Evolutionary conservation across 225 moss, liverwort and hornwort genomes (phyloP).

Genomic region (Lunularia cruciata): DNA sequence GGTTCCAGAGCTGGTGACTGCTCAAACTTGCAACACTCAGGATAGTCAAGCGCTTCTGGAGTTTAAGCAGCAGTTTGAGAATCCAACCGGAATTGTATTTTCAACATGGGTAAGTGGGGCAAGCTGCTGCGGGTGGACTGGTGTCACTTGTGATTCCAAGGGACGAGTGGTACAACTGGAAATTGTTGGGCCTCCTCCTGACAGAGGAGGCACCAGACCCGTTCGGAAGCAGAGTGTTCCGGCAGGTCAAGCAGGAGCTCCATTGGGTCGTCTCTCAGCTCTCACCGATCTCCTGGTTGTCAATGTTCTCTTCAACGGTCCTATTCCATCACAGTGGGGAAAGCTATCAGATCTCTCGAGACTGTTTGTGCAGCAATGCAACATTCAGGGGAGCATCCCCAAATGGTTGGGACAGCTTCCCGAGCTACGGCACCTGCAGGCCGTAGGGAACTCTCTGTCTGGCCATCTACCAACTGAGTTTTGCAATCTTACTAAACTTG

Average conservation of each 20-base stretch:
- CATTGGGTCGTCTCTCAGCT: constrained; percentile 18
- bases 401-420: constrained; percentile 23
- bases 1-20: neutral
- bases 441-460: constrained; percentile 28
- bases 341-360: constrained; percentile 23
- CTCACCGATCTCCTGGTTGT: constrained; percentile 13
- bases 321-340: constrained; percentile 25
- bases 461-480: constrained; percentile 21
- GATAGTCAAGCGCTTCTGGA: neutral
- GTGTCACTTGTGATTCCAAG: neutral
- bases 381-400: constrained; percentile 29
- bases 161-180: neutral
- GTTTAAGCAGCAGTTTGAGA: neutral
- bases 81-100: constrained; percentile 1
- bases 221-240: neutral
- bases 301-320: constrained; percentile 30
- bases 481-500: constrained; percentile 32
- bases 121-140: neutral
- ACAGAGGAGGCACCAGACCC: neutral
- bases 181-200: neutral
- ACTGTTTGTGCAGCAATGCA: neutral
- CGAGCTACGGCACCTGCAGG: constrained; percentile 17
- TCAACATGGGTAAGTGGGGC: neutral
- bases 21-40: neutral
- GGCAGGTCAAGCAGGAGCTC: constrained; percentile 13